A percentile compares a stretch with the other conserved stretches of the same genome.
Conservation (phyloP, 2,329 filamentous ascomycete genomes). For the Microcyclospora pomicola region DNA sequence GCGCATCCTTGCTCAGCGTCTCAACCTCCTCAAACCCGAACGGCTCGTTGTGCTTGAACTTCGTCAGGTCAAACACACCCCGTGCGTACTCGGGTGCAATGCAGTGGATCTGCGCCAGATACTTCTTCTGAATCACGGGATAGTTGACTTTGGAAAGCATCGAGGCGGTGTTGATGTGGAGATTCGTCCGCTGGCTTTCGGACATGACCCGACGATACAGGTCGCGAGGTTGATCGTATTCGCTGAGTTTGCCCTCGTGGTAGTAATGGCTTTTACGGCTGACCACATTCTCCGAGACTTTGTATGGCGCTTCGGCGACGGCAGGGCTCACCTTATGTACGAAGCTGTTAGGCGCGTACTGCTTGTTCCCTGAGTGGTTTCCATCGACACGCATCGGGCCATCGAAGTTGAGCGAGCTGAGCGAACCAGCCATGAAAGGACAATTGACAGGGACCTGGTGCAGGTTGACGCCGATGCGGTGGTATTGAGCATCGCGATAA, state of each 20-base stretch:
- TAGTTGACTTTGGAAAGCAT: slow-evolving; percentile 18
- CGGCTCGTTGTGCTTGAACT: slow-evolving; percentile 27
- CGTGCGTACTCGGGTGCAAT: slow-evolving; percentile 35
- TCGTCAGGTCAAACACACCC: slow-evolving; percentile 31
- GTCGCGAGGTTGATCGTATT: slow-evolving; percentile 39
- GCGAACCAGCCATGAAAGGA: slow-evolving; percentile 36
- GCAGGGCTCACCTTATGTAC: no score
- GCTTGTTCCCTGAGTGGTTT: slow-evolving; percentile 35
- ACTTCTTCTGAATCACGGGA: slow-evolving; percentile 28
- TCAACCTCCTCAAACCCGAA: slow-evolving; percentile 36
- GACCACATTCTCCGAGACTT: no score
- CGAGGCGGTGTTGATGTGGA: slow-evolving; percentile 36
- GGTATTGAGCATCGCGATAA: slow-evolving; percentile 34
- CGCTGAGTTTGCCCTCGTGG: slow-evolving; percentile 39
- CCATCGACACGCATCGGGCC: slow-evolving; percentile 36
- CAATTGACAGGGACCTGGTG: slow-evolving; percentile 38
- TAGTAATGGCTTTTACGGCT: slow-evolving; percentile 42
- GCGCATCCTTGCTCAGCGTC: slow-evolving; percentile 30
- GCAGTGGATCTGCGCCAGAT: slow-evolving; percentile 39
- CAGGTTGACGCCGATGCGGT: slow-evolving; percentile 39
- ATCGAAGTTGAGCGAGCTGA: slow-evolving; percentile 36
- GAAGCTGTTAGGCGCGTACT: slow-evolving; percentile 41
- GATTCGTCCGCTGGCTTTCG: slow-evolving; percentile 29
- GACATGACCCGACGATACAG: slow-evolving; percentile 38
- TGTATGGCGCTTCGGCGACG: no score